phyloP scores from a whole-genome alignment of 192 early-diverging fungal genomes.

The Rhizoclosmatium sp. region DNA sequence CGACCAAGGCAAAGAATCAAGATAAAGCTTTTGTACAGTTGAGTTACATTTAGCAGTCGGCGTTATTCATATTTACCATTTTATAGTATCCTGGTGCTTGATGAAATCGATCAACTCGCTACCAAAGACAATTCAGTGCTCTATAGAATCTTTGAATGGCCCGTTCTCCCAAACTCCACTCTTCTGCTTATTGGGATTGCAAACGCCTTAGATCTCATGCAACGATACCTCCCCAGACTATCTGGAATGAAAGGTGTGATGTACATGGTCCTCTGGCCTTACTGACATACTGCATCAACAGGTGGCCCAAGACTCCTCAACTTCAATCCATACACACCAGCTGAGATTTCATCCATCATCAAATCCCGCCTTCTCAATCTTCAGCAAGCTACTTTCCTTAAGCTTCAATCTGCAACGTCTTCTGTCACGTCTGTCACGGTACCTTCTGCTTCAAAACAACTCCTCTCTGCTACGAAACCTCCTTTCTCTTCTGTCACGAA shows the following conservation, averaged over 20 bases:
- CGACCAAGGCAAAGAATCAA: background rate
- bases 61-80: background rate
- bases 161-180: conserved; percentile 63
- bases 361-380: conserved; percentile 78
- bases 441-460: background rate
- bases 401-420: background rate
- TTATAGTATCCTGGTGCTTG: conserved; percentile 79
- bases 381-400: conserved; percentile 31
- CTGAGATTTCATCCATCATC: conserved; percentile 89
- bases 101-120: conserved; percentile 91
- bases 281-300: conserved; percentile 17
- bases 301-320: conserved; percentile 79
- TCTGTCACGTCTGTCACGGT: background rate
- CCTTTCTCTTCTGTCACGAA: background rate
- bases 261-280: background rate
- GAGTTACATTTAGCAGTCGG: background rate
- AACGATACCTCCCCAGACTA: conserved; percentile 85
- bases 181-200: conserved; percentile 91
- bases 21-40: conserved; percentile 17
- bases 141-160: conserved; percentile 89
- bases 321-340: conserved; percentile 87
- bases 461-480: too few relatives aligned
- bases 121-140: conserved; percentile 83
- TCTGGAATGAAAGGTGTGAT: conserved; percentile 75
- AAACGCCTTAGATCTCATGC: conserved; percentile 91